Evolutionary conservation across 495 filamentous ascomycete species (phyloP).

Genomic region (Penicillium antarcticum): DNA sequence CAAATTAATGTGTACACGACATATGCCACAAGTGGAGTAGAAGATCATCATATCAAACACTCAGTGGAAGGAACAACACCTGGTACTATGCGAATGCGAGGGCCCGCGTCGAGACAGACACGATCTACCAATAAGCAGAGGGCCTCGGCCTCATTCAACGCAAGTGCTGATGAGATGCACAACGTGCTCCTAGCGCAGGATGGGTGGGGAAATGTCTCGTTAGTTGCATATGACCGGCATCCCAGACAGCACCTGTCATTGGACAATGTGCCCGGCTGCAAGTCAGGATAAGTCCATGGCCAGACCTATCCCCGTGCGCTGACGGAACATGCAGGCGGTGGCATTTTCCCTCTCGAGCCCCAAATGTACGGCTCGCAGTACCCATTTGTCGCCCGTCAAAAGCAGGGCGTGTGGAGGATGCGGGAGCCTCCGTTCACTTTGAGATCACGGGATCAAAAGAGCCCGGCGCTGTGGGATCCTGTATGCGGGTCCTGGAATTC

Average conservation of each 20-base stretch:
- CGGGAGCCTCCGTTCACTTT: constrained; percentile 40
- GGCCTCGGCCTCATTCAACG: constrained; percentile 7
- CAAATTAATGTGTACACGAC: neutral
- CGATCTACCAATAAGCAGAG: constrained; percentile 19
- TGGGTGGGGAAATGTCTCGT: constrained; percentile 18
- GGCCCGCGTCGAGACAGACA: constrained; percentile 19
- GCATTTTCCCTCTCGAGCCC: constrained; percentile 31
- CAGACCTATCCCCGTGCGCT: constrained; percentile 32
- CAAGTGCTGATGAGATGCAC: constrained; percentile 18
- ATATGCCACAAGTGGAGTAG: constrained; percentile 1
- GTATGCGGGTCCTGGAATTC: constrained; percentile 42
- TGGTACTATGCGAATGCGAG: constrained; percentile 30
- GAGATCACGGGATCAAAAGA: constrained; percentile 42
- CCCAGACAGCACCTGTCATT: constrained; percentile 26
- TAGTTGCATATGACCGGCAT: constrained; percentile 36
- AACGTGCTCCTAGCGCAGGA: constrained; percentile 6
- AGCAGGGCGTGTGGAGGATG: constrained; percentile 30
- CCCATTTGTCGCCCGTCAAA: constrained; percentile 39
- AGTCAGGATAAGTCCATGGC: constrained; percentile 21
- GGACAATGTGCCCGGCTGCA: constrained; percentile 25
- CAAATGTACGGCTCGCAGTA: constrained; percentile 16
- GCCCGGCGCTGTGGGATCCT: constrained; percentile 39
- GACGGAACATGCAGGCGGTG: constrained; percentile 13
- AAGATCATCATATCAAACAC: neutral
- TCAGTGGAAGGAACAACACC: constrained; percentile 14